Percentiles rank a stretch among this genome's conserved stretches.
phyloP scores from a whole-genome alignment of 2,329 filamentous ascomycete species.

The Colletotrichum shisoi region DNA sequence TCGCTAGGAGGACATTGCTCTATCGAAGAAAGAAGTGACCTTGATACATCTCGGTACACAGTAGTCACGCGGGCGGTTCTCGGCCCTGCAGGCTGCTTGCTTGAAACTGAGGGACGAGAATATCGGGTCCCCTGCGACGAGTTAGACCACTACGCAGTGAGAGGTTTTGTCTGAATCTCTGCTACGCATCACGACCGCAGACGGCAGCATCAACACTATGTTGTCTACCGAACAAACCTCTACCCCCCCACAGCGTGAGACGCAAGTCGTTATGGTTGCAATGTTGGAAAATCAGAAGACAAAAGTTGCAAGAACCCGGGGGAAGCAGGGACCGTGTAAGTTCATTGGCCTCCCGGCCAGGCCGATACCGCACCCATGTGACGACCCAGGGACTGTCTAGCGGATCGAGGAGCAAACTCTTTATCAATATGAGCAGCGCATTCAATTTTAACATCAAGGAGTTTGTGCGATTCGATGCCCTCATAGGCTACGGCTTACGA shows the following conservation, averaged over 20 bases:
- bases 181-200: not conserved
- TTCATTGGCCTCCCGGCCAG: conserved; percentile 6
- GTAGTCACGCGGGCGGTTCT: not conserved
- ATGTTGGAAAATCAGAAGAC: not conserved
- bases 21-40: not conserved
- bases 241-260: too few relatives aligned
- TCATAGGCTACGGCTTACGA: conserved; percentile 5
- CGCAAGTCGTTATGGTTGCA: not conserved
- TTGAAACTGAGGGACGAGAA: not conserved
- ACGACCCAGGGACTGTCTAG: not conserved
- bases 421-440: not conserved
- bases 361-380: conserved; percentile 7
- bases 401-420: not conserved
- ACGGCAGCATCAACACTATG: not conserved
- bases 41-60: not conserved
- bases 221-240: not conserved
- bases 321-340: conserved; percentile 12
- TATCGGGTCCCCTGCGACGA: not conserved
- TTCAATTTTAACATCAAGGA: not conserved
- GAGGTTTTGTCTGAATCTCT: not conserved
- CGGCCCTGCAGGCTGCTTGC: not conserved
- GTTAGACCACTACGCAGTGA: not conserved
- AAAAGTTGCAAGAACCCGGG: not conserved
- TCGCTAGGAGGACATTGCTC: not conserved
- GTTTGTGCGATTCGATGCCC: conserved; percentile 6